phyloP scores from a whole-genome alignment of 2,329 filamentous ascomycete genomes.

The Phialophora expanda region DNA sequence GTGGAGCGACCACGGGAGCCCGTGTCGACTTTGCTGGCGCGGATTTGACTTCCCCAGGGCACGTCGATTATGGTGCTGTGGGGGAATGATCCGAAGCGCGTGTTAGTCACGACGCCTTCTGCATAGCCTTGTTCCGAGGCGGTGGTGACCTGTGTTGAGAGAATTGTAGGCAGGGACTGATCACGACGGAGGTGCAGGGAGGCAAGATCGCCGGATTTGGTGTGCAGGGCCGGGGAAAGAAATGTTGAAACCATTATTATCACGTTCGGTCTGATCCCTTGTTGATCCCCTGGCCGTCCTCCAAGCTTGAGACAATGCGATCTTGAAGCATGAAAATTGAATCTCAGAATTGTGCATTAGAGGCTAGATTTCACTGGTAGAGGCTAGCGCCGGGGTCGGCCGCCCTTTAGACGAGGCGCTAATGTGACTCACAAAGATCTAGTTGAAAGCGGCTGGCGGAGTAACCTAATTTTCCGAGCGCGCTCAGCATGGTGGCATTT shows the following conservation, averaged over 20 bases:
- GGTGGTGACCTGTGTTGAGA: conserved; percentile 59
- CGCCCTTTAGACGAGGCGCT: not conserved
- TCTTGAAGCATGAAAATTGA: conserved; percentile 2
- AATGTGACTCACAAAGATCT: not conserved
- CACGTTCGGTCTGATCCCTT: not conserved
- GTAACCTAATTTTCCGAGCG: conserved; percentile 12
- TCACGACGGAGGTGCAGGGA: conserved; percentile 90
- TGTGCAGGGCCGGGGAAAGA: conserved; percentile 68
- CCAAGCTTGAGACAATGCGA: not conserved
- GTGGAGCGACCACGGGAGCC: conserved; percentile 80
- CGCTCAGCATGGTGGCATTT: conserved; percentile 1
- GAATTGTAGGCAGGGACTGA: conserved; percentile 75
- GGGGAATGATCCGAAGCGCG: conserved; percentile 88
- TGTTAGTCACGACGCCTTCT: conserved; percentile 83
- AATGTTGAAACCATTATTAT: conserved; percentile 59
- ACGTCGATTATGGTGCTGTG: conserved; percentile 77
- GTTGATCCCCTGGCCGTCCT: not conserved
- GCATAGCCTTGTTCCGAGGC: conserved; percentile 72
- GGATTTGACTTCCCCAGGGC: conserved; percentile 90
- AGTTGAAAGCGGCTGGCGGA: not conserved
- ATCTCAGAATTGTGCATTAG: conserved; percentile 1
- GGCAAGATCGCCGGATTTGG: conserved; percentile 71
- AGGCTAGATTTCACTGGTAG: not conserved
- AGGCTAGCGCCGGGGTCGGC: not conserved
- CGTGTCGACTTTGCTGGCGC: conserved; percentile 87